Base-by-base conservation (phyloP, 202 grass and related monocot genomes). In the Setaria viridis region DNA sequence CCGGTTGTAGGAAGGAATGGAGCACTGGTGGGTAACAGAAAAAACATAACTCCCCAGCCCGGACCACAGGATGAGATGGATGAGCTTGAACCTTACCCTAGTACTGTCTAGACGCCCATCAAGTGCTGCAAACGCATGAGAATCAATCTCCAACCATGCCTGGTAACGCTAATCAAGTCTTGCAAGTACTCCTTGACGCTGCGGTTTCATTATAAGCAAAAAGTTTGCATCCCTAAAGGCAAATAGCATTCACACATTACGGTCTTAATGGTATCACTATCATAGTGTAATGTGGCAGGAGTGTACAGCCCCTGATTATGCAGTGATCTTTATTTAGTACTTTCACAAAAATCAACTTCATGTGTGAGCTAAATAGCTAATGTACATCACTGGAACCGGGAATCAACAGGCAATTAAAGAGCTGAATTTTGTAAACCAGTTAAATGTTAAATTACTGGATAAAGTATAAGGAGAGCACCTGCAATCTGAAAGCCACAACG, bases 21-120 rank as follows among this genome's bases (percentile, higher is more conserved):
- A 33, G 53, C 47, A 13, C 35, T 29, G 50, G 51, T 60, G 57
- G 71, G 72, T 76, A 69, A 67, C 25, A 74, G 75, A 46, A 46
- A 75, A 81, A 35, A 49, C 77, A 66, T 80, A 66, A 80, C 67
- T 79, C 11, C 12, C 17, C 34, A 49, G 60, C 70, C 70, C 78
- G 70, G 70, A 82, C 85, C 85, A 81, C 85, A 4, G 29, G 2
- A 39, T 46, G 73, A 76, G 59, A 62, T 30, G 58, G 11, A 62
- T 45, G 82, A 77, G 62, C 62, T 84, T 84, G 34, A 60, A 56
- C 55, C 55, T 58, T 58, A 25, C 11, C 11, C 13, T 37, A 16
- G 51, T 58, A 53, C 83, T 85, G 20, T 20, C 51, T 54, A 62
- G 60, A 75, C 60, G 11, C 35, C 32, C 48, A 74, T 16, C 78